Evolutionary conservation across 2,329 filamentous ascomycete species (phyloP), one percentile per base, ranked within the genome.

Genomic region (Neodidymelliopsis sp.): DNA sequence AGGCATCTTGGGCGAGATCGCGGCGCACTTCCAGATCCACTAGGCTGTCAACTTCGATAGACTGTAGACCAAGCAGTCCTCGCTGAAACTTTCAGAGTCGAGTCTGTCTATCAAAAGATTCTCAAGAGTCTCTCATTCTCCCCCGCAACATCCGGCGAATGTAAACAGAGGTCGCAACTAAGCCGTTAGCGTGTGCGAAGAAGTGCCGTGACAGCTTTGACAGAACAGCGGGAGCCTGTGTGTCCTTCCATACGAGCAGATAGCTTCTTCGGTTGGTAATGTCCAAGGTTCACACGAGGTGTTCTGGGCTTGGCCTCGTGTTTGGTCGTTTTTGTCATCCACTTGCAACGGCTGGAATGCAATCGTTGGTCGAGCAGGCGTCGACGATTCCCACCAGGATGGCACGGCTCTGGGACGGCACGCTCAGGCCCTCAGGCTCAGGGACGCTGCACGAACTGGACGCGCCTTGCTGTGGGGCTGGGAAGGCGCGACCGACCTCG

Each of bases 401-500:
- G 49, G 36, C 49, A 52, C 48, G 48, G 40, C 23, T 29, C 24
- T 40, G 20, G 4, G 4, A 36, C n/a, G 13, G 31, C 33, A 37
- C 24, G 37, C 27, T 31, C 39, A 12, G 39, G n/a, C n/a, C n/a
- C n/a, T n/a, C 38, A 28, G 27, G 35, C 38, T 36, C 37, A 49
- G 45, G 45, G 37, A 41, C 38, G 37, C 40, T 25, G 47, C 47
- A 36, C 29, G 41, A 45, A 36, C 41, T 27, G 5, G 28, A 38
- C 33, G 28, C 38, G 33, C 27, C 18, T 35, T 27, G 15, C 15
- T 33, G 46, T 39, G 39, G 34, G 46, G 39, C 24, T 34, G 13
- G 19, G 45, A 41, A 19, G 23, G 39, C 29, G 19, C 23, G 19
- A 44, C 35, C 39, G 24, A 31, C 34, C 40, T 44, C 29, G 24